Base-by-base conservation (phyloP, 2,329 filamentous ascomycete species). In the Clarireedia monteithiana region DNA sequence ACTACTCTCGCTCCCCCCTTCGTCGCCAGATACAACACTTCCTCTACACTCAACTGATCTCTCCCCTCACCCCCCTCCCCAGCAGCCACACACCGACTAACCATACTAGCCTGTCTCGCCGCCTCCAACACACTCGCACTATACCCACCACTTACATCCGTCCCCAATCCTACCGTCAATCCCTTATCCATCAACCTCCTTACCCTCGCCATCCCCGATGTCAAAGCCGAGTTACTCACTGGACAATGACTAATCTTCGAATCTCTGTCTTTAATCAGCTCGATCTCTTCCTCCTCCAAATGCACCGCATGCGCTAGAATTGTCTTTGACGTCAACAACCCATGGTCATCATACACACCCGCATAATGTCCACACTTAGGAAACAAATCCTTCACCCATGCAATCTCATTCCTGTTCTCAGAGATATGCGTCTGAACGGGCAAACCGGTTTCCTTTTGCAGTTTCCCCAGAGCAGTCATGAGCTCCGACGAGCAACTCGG, bases 111-210 rank as follows among this genome's bases (percentile, higher is more conserved):
- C 66, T 94, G 88, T 14, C 91, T 75, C 45, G 85, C 89, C n/a
- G 89, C 85, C 62, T 94, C 88, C 0, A 97, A 79, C 9, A 97
- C 81, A 59, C 83, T 89, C 0, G 89, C 79, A 55, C 84, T 88
- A 69, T 92, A 96, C 0, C 94, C 94, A 2, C 92, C 94, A 64
- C 83, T 88, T 57, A 97, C 84, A 70, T 99, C 94, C 0, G 92
- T 97, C 0, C 94, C 94, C 0, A 99, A 74, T 0, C 94, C 92
- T 5, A 96, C 84, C 0, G 81, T 83, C 47, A 97, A 78, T 0
- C 89, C 90, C 52, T 79, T 78, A 23, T 90, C 80, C 52, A 96
- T 76, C 63, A 96, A 69, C 71, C 80, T 80, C 17, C 92, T 78
- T 2, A 99, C 85, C 4, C 82, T 83, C 7, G 89, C 88, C 49